Conservation (phyloP, 73 alveolate genomes). For the Tetrahymena malaccensis region DNA sequence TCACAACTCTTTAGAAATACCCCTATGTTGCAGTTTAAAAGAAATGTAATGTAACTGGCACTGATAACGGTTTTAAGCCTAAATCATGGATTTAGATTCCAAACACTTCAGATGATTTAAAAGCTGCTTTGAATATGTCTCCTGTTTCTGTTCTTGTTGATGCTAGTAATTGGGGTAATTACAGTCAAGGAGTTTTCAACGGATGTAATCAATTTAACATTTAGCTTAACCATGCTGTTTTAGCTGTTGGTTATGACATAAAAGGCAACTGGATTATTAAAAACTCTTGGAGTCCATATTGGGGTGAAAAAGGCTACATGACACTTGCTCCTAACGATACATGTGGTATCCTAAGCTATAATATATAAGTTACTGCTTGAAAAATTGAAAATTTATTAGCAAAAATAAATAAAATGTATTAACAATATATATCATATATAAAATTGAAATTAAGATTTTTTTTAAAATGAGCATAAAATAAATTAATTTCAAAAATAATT, state of each 20-base stretch:
- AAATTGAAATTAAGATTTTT: too few relatives aligned
- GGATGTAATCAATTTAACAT: background rate
- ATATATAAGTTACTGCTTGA: background rate
- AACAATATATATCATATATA: background rate
- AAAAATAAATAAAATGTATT: background rate
- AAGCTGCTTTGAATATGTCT: background rate
- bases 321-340: background rate
- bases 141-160: background rate
- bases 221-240: background rate
- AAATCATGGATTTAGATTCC: background rate
- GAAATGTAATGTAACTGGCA: background rate
- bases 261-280: background rate
- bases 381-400: too few relatives aligned
- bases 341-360: background rate
- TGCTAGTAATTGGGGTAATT: background rate
- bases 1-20: constrained; percentile 6
- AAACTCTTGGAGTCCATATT: background rate
- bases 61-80: background rate
- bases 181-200: background rate
- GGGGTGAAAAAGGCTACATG: background rate
- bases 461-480: too few relatives aligned
- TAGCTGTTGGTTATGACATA: background rate
- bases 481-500: too few relatives aligned
- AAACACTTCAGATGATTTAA: background rate
- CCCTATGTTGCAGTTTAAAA: constrained; percentile 25